phyloP scores from a whole-genome alignment of 306 rosid species.

The Spatholobus suberectus region DNA sequence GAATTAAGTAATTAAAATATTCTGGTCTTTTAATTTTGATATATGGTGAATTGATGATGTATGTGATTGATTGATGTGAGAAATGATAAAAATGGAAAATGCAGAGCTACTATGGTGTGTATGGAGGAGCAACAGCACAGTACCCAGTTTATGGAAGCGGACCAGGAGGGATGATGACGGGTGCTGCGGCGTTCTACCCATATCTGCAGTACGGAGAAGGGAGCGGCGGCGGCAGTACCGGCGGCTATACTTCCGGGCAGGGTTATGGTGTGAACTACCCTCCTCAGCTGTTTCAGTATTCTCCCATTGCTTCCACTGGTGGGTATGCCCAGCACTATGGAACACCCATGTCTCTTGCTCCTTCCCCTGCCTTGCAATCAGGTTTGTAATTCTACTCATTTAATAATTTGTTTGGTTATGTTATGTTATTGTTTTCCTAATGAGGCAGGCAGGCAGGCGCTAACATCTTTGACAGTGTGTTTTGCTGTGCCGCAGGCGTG shows the following conservation, averaged over 20 bases:
- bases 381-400: too few relatives aligned
- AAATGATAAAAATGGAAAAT: not conserved
- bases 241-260: constrained; percentile 62
- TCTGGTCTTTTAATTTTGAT: too few relatives aligned
- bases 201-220: constrained; percentile 79
- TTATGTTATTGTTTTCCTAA: too few relatives aligned
- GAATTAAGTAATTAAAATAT: too few relatives aligned
- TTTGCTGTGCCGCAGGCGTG: constrained; percentile 99
- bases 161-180: constrained; percentile 74
- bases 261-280: constrained; percentile 83
- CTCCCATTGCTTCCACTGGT: constrained; percentile 67
- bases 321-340: constrained; percentile 80
- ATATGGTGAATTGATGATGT: too few relatives aligned
- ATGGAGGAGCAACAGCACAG: constrained; percentile 85
- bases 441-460: constrained; percentile 46
- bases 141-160: constrained; percentile 81
- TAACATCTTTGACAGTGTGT: constrained; percentile 98
- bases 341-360: constrained; percentile 89
- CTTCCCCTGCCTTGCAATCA: constrained; percentile 95
- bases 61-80: too few relatives aligned
- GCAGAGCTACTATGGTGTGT: constrained; percentile 90
- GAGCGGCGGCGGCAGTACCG: constrained; percentile 37
- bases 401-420: too few relatives aligned
- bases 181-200: constrained; percentile 75
- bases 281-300: constrained; percentile 79